Base-by-base conservation (phyloP, 495 filamentous ascomycete species). In the Podospora pseudopauciseta region DNA sequence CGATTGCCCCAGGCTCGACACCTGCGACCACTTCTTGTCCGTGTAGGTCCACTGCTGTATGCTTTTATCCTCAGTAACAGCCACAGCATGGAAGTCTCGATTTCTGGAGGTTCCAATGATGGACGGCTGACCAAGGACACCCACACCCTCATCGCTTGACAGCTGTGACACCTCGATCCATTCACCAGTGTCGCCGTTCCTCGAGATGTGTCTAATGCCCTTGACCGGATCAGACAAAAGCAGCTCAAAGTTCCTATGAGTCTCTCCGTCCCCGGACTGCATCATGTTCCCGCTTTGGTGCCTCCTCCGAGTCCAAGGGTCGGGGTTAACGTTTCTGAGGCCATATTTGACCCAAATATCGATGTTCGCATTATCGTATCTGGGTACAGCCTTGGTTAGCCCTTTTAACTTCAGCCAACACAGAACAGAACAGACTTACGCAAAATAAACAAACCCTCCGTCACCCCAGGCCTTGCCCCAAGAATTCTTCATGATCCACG, bases 401-500 rank as follows among this genome's bases (percentile, higher is more conserved):
- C 16, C 9, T 9, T 16, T 20, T 3, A 23, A 1, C 2, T 9
- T 20, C 39, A 7, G 4, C 39, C 27, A 7, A 23, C 2, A 9
- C 61, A 18, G 65, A 6, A 34, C 28, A 56, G 57, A 18, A 23
- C 0, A 2, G 11, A 66, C 72, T 54, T 39, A 74, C 72, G 49
- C 69, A 71, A 74, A 64, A 32, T 71, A 71, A 68, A 67, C 70
- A 68, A 70, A 74, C 34, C 72, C 70, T 15, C 61, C 32, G 2
- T 65, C 16, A 3, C 69, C 69, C 69, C 69, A 71, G 1, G 58
- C 44, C 27, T 54, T 9, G 0, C 72, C 72, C 72, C 72, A 74
- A 4, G 72, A 74, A 49, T 74, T 74, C 65, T 74, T 74, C 39
- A 74, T 54, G 7, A 74, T 66, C 69, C 72, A 74, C 30, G 67